Conservation (phyloP, 768 basidiomycete species). For the Lyophyllum atratum region DNA sequence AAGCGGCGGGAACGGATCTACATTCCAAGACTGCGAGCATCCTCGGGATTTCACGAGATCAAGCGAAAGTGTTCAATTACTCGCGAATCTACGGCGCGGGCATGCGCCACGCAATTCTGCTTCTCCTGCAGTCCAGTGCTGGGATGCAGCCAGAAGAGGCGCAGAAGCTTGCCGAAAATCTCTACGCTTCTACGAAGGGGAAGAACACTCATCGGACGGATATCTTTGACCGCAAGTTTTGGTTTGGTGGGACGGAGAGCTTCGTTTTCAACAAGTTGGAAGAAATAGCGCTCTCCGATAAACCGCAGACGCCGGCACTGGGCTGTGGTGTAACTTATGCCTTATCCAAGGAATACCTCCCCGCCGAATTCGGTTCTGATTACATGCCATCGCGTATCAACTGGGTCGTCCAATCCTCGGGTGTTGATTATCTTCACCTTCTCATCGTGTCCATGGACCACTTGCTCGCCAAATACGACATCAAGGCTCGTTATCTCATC, state of each 20-base stretch:
- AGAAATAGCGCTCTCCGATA: conserved; percentile 85
- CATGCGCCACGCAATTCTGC: conserved; percentile 87
- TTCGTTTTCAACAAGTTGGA: conserved; percentile 98
- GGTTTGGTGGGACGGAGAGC: conserved; percentile 96
- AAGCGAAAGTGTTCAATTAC: conserved; percentile 99
- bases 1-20: conserved; percentile 90
- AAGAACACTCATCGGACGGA: conserved; percentile 77
- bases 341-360: conserved; percentile 87
- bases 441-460: conserved; percentile 95
- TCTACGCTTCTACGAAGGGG: conserved; percentile 94
- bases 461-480: conserved; percentile 77
- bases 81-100: conserved; percentile 99
- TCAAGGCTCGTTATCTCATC: conserved; percentile 90
- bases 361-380: conserved; percentile 76
- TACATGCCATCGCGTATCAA: conserved; percentile 98
- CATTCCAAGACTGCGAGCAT: conserved; percentile 97
- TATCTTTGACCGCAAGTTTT: conserved; percentile 82
- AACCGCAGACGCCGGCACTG: conserved; percentile 89
- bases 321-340: conserved; percentile 94
- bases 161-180: conserved; percentile 73
- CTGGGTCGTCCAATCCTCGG: conserved; percentile 99
- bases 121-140: conserved; percentile 84
- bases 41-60: conserved; percentile 89
- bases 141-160: conserved; percentile 79
- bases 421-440: conserved; percentile 97